These are phyloP conservation scores for Thraustochytrium sp. DNA, from an alignment of 352 stramenopile species.

Conservation along the genomic window DNA sequence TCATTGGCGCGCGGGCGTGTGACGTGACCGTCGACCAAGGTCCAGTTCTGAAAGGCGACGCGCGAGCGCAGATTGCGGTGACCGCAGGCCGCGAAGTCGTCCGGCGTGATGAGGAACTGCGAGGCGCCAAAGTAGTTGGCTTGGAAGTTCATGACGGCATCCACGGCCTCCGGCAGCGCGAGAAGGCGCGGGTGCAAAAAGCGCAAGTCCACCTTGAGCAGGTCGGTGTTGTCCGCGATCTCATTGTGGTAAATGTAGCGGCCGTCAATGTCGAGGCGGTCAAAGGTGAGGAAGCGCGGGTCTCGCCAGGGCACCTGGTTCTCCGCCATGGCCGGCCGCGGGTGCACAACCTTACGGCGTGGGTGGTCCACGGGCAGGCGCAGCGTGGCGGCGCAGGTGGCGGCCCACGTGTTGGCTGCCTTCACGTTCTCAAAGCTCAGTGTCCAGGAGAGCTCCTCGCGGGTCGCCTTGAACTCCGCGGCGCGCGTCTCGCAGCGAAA, in stretches of 20 bases:
- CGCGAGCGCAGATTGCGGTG: neutral
- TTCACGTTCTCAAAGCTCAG: slow-evolving; percentile 35
- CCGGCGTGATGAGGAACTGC: neutral
- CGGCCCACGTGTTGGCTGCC: neutral
- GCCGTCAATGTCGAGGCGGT: slow-evolving; percentile 7
- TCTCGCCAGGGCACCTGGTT: neutral
- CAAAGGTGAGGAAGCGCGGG: slow-evolving; percentile 23
- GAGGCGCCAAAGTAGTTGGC: slow-evolving; percentile 27
- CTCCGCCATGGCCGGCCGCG: slow-evolving; percentile 3
- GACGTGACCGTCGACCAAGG: neutral
- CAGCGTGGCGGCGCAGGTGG: neutral
- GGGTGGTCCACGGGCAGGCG: neutral
- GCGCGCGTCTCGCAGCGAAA: neutral
- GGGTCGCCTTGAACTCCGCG: neutral
- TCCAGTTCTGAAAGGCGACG: slow-evolving; percentile 2
- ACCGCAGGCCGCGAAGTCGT: slow-evolving; percentile 20
- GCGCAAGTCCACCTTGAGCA: slow-evolving; percentile 19
- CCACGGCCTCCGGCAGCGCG: neutral
- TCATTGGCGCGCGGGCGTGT: neutral
- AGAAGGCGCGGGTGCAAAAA: slow-evolving; percentile 1
- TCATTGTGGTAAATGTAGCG: slow-evolving; percentile 23
- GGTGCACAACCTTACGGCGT: neutral
- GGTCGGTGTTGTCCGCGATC: slow-evolving; percentile 2
- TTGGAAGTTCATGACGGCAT: slow-evolving; percentile 18
- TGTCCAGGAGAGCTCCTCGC: neutral